Conservation (phyloP, 768 basidiomycete genomes). For the Termitomyces titanicus region DNA sequence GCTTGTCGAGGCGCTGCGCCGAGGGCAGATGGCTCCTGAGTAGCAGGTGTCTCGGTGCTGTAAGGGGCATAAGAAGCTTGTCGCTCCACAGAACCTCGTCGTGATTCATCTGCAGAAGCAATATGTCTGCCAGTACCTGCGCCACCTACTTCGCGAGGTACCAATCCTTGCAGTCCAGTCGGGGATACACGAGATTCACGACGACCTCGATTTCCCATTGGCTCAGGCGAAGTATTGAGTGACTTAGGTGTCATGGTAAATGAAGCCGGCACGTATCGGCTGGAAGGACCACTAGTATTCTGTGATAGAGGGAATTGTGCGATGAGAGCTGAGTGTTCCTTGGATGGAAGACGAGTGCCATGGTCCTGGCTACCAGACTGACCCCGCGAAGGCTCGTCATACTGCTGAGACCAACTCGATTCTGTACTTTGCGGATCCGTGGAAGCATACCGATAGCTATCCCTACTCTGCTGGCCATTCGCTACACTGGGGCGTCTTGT, state of each 20-base stretch:
- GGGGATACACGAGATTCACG: conserved; percentile 9
- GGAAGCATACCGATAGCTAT: not conserved
- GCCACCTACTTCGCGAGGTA: conserved; percentile 3
- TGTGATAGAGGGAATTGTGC: conserved; percentile 12
- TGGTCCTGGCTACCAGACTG: not conserved
- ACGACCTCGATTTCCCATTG: too few species aligned
- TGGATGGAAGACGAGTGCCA: conserved; percentile 5
- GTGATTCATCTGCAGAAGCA: not conserved
- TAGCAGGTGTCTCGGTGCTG: not conserved
- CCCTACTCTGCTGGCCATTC: not conserved
- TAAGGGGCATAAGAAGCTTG: conserved; percentile 2
- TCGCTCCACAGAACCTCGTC: not conserved
- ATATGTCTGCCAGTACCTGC: not conserved
- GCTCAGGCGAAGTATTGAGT: conserved; percentile 1
- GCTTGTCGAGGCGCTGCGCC: conserved; percentile 1
- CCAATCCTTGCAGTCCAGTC: not conserved
- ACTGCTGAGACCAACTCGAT: conserved; percentile 8
- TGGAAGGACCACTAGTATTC: conserved; percentile 11
- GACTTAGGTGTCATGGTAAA: conserved; percentile 13
- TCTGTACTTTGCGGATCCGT: conserved; percentile 2
- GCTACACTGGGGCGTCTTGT: not conserved
- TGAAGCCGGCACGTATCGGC: conserved; percentile 18
- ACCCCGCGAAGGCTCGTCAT: conserved; percentile 6
- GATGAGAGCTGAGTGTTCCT: not conserved
- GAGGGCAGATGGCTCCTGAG: not conserved